These are phyloP conservation scores for Ceraceosorus guamensis DNA, from an alignment of 1,284 basidiomycete genomes.

Conservation along the genomic window DNA sequence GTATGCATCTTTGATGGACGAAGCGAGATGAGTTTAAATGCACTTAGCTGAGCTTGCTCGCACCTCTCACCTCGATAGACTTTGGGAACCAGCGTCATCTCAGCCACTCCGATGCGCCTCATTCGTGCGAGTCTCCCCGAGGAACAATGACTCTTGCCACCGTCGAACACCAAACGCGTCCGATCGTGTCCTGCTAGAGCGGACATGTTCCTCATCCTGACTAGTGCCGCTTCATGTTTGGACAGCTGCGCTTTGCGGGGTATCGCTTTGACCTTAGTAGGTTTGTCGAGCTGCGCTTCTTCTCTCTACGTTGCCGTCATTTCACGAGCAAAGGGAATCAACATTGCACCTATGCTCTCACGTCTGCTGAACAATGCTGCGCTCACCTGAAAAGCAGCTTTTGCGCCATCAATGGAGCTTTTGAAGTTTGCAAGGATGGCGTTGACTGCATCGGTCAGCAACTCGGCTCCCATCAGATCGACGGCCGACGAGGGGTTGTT, in stretches of 20 bases:
- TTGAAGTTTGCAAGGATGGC: slow-evolving; percentile 43
- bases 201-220: slow-evolving; percentile 24
- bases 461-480: slow-evolving; percentile 35
- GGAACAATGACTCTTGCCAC: slow-evolving; percentile 27
- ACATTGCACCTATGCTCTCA: too few species aligned
- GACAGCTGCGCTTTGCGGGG: slow-evolving; percentile 35
- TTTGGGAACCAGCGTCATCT: slow-evolving; percentile 2
- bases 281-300: slow-evolving; percentile 11
- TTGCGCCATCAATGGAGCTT: slow-evolving; percentile 27
- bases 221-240: slow-evolving; percentile 17
- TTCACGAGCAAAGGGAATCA: not conserved
- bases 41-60: too few species aligned
- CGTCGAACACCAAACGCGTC: slow-evolving; percentile 26
- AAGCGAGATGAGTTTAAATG: too few species aligned
- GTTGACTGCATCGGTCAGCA: slow-evolving; percentile 40
- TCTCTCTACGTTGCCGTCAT: slow-evolving; percentile 10
- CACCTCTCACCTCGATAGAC: slow-evolving; percentile 6
- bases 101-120: slow-evolving; percentile 7
- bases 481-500: too few species aligned
- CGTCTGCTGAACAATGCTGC: not conserved
- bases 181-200: slow-evolving; percentile 9
- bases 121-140: slow-evolving; percentile 20
- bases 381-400: slow-evolving; percentile 15
- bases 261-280: slow-evolving; percentile 29
- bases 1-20: slow-evolving; percentile 21